Evolutionary conservation across 2,329 filamentous ascomycete genomes (phyloP).

Genomic region (Talaromyces sp.): DNA sequence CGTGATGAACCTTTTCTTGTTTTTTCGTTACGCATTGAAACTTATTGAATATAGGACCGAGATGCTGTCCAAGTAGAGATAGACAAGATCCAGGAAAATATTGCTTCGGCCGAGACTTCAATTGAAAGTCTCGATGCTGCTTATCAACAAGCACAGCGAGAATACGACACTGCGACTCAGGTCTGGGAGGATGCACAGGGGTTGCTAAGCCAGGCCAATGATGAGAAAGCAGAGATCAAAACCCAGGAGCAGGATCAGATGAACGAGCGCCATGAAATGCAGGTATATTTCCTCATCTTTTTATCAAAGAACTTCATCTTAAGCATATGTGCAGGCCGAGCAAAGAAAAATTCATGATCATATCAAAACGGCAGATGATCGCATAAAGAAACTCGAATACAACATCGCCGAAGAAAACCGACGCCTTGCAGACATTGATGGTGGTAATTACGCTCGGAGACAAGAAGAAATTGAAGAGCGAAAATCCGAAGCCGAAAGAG

Average conservation of each 20-base stretch:
- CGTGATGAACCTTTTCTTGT: slow-evolving; percentile 3
- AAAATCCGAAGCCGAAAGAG: slow-evolving; percentile 44
- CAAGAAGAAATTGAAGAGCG: slow-evolving; percentile 54
- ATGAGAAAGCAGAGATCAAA: slow-evolving; percentile 45
- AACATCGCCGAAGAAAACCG: slow-evolving; percentile 44
- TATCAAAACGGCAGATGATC: slow-evolving; percentile 47
- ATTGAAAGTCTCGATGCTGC: slow-evolving; percentile 41
- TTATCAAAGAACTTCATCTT: slow-evolving; percentile 8
- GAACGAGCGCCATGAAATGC: slow-evolving; percentile 49
- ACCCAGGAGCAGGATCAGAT: slow-evolving; percentile 50
- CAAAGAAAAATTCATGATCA: slow-evolving; percentile 60
- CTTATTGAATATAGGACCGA: slow-evolving; percentile 19
- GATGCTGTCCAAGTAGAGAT: slow-evolving; percentile 32
- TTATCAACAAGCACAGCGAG: slow-evolving; percentile 38
- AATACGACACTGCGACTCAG: slow-evolving; percentile 34
- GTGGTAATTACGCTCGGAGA: slow-evolving; percentile 61
- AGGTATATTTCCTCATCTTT: slow-evolving; percentile 25
- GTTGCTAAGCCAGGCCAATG: slow-evolving; percentile 38
- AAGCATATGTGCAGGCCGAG: slow-evolving; percentile 44
- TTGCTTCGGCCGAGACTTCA: slow-evolving; percentile 41
- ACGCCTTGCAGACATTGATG: slow-evolving; percentile 62
- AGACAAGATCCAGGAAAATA: slow-evolving; percentile 37
- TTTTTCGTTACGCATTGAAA: not conserved
- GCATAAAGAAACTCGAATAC: slow-evolving; percentile 35
- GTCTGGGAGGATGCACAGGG: slow-evolving; percentile 40